Base-by-base conservation (phyloP, 768 basidiomycete genomes). In the Phylloporus arenicola region DNA sequence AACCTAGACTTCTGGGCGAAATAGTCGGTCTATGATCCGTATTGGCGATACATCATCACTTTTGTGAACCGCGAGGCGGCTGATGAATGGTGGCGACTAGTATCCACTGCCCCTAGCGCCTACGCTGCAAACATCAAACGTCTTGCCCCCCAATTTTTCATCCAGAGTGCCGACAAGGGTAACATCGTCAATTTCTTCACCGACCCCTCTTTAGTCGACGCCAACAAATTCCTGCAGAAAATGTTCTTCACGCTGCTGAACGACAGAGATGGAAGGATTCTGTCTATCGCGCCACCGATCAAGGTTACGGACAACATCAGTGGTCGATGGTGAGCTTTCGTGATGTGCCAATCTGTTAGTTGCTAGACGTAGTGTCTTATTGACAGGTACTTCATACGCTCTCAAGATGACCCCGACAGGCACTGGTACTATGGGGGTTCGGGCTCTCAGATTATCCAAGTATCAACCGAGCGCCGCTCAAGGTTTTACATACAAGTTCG, bases 41-140 rank as follows among this genome's bases (percentile, higher is more conserved):
- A 22, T 14, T 40, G 3, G 3, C 49, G 43, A 2, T 61, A 58
- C 48, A 10, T 67, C 2, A 56, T 58, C 45, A 54, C 53, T 19
- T 67, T 67, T 40, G 47, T 47, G 6, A 52, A 43, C 14, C 52
- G 59, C 27, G 57, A 51, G 22, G 52, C 58, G 10, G 63, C 64
- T 33, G 64, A 64, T 45, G 55, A 59, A 20, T 67, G 64, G 63
- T 67, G 55, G 57, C 47, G 63, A 16, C 35, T 48, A 10, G 45
- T 67, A 16, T 55, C 59, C 24, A 53, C 52, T 27, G 53, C 54
- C 19, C 9, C 51, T 6, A 42, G 51, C 29, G 45, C 51, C 16
- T 52, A 45, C 7, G 35, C 30, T 33, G 49, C 34, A 20, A 22
- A 39, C 22, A 27, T 50, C 27, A n/a, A 17, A n/a, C 49, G 37